phyloP scores from a whole-genome alignment of 345 rosid genomes.

The Chamaenerion angustifolium region DNA sequence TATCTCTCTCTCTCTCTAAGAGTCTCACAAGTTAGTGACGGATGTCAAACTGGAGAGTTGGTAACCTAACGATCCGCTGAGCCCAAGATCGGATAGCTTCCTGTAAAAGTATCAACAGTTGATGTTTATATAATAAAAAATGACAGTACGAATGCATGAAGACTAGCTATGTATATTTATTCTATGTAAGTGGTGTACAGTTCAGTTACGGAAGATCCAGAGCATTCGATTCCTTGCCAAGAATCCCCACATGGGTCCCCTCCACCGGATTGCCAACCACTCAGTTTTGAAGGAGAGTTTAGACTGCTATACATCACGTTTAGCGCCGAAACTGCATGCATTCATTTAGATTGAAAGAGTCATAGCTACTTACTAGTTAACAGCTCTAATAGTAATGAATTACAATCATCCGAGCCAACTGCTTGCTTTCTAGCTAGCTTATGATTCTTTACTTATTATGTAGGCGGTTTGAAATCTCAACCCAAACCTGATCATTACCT shows the following conservation, averaged over 20 bases:
- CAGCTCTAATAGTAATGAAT: background rate
- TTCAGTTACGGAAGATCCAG: constrained; percentile 65
- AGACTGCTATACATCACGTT: constrained; percentile 74
- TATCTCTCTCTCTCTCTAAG: background rate
- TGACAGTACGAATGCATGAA: background rate
- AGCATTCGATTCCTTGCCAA: constrained; percentile 85
- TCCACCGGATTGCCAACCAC: constrained; percentile 58
- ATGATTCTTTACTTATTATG: no score
- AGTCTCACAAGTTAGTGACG: constrained; percentile 63
- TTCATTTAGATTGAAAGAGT: constrained; percentile 4
- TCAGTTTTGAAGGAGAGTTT: constrained; percentile 60
- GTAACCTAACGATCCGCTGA: constrained; percentile 76
- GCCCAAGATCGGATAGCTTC: constrained; percentile 53
- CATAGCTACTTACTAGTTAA: background rate
- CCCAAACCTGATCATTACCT: no score
- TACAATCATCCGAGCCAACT: no score
- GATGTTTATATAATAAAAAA: background rate
- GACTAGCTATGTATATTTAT: background rate
- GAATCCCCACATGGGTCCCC: constrained; percentile 86
- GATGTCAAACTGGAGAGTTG: constrained; percentile 71
- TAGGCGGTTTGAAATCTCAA: no score
- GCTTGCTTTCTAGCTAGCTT: no score
- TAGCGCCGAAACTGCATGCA: constrained; percentile 56
- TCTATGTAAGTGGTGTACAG: constrained; percentile 23
- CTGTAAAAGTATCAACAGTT: constrained; percentile 28